These are phyloP conservation scores for Cryptococcus sp. DNA, from an alignment of 1,284 basidiomycete genomes.

Conservation along the genomic window DNA sequence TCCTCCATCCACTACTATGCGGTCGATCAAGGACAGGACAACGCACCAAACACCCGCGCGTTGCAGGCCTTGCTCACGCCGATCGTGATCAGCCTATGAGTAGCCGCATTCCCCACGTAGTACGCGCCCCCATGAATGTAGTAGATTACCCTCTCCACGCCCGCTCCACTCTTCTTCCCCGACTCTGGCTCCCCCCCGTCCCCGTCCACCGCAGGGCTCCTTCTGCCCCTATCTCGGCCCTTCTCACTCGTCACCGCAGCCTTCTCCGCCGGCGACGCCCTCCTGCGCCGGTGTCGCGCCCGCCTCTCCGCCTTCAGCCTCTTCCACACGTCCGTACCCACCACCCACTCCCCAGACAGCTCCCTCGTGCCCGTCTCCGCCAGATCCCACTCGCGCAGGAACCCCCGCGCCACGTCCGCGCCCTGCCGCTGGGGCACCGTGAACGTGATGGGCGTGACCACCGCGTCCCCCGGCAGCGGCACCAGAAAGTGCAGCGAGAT, in stretches of 20 bases:
- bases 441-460: constrained; percentile 94
- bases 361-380: constrained; percentile 74
- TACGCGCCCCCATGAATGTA: constrained; percentile 97
- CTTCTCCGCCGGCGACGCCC: not conserved
- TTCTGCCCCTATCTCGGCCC: not conserved
- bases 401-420: constrained; percentile 53
- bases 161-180: constrained; percentile 35
- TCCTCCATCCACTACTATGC: not conserved
- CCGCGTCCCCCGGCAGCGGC: constrained; percentile 86
- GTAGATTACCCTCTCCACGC: constrained; percentile 77
- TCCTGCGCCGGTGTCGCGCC: constrained; percentile 31
- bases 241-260: not conserved
- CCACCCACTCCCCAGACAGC: constrained; percentile 93
- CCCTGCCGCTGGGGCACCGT: constrained; percentile 71
- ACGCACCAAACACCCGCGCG: constrained; percentile 86
- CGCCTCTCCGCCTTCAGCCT: constrained; percentile 81
- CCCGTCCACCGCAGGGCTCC: constrained; percentile 53
- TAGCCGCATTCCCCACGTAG: constrained; percentile 90
- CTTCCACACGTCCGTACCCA: constrained; percentile 86
- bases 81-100: constrained; percentile 87
- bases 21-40: not conserved
- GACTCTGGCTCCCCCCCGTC: constrained; percentile 20
- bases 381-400: constrained; percentile 62
- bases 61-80: constrained; percentile 86
- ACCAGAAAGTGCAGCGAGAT: constrained; percentile 78